Base-by-base conservation (phyloP, 2,329 filamentous ascomycete species). In the Beauveria brongniartii region DNA sequence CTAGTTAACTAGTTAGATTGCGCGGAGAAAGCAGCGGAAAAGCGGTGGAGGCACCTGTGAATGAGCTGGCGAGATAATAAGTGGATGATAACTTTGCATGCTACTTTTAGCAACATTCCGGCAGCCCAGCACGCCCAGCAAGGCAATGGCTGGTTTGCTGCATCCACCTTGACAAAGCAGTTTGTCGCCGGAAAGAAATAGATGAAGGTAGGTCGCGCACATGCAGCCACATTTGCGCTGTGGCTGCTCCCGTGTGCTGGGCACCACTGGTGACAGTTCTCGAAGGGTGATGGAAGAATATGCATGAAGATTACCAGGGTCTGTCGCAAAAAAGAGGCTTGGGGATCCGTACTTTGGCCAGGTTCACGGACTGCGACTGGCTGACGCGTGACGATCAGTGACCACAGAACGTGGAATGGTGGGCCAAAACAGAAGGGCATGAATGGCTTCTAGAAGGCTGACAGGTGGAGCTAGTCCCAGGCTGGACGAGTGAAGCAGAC, bases 401-500 rank as follows among this genome's bases (percentile, higher is more conserved):
- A 26, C 55, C 8, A 37, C 18, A 34, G 22, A 28, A 16, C 47
- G 30, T 56, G 26, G 28, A 40, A 54, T 55, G 41, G 61, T 64
- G 59, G 62, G 26, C 62, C 47, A 48, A 24, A 48, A 20, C 20
- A 55, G 50, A 37, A 57, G 46, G 12, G 50, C 59, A 52, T 63
- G 66, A 69, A 69, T 65, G 61, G 37, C 28, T 75, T 75, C 73
- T 69, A 68, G 73, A 75, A 75, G 65, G 67, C 67, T 74, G 68
- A 71, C 68, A 59, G 55, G 59, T 37, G 37, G n/a, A 64, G 71
- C 58, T 73, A 73, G 71, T 71, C 67, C 66, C 59, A 51, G 62
- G 24, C 64, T 46, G 40, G 56, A 59, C 34, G 47, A 59, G 63
- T 64, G 63, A 66, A 67, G 67, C 65, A 68, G 65, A 63, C 65